phyloP scores from a whole-genome alignment of 106 monocot genomes.

The Posidonia australis region DNA sequence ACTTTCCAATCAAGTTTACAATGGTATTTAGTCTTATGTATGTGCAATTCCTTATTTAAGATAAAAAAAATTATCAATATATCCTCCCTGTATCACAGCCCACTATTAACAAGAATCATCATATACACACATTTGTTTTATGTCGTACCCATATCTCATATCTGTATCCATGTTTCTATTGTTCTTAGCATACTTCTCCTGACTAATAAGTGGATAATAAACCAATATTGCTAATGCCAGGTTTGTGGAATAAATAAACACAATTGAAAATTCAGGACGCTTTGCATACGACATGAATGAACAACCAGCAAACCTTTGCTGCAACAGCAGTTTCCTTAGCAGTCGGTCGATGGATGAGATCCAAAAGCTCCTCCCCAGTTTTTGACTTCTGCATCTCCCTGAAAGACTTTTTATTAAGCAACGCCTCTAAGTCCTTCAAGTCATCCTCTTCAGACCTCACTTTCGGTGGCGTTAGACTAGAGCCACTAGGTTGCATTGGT shows the following conservation, averaged over 20 bases:
- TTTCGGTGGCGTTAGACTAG: constrained; percentile 23
- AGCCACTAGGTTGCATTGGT: constrained; percentile 29
- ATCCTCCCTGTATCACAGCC: too few species aligned
- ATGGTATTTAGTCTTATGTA: too few species aligned
- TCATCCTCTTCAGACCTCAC: constrained; percentile 78
- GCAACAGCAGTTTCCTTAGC: constrained; percentile 94
- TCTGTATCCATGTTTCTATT: too few species aligned
- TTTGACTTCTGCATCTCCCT: constrained; percentile 84
- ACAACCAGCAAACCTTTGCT: constrained; percentile 52
- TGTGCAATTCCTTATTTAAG: too few species aligned
- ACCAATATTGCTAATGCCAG: too few species aligned
- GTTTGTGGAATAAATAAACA: too few species aligned
- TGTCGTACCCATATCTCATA: too few species aligned
- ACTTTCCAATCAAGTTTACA: too few species aligned
- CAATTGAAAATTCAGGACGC: neutral
- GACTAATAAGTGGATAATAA: neutral
- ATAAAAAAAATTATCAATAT: too few species aligned
- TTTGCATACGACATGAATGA: neutral
- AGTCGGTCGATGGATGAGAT: constrained; percentile 94
- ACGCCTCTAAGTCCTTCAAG: constrained; percentile 77
- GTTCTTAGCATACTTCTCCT: too few species aligned
- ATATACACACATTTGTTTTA: too few species aligned
- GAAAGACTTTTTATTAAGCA: constrained; percentile 89
- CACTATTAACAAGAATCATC: too few species aligned
- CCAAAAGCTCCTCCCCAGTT: constrained; percentile 96